Percentiles rank a stretch among this genome's conserved stretches.
These are phyloP conservation scores for Chaetomium fimeti DNA, from an alignment of 495 filamentous ascomycete genomes.

Conservation along the genomic window DNA sequence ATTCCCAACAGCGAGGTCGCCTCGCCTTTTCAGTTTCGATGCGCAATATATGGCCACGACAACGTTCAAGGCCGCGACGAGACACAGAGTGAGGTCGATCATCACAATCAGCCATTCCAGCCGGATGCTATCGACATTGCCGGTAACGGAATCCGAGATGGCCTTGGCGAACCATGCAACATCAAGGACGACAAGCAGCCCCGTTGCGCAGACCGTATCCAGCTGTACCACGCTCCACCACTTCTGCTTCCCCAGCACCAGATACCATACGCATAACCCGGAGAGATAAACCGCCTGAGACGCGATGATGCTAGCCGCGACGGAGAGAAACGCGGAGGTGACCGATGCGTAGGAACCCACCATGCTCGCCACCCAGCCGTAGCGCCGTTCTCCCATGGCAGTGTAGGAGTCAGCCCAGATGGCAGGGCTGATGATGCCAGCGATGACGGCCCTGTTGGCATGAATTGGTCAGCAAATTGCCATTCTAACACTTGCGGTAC, in stretches of 20 bases:
- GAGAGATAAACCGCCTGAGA: constrained; percentile 6
- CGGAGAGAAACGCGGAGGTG: not conserved
- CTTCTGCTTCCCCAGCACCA: constrained; percentile 4
- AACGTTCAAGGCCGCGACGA: constrained; percentile 8
- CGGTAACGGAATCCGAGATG: not conserved
- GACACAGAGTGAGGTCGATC: constrained; percentile 13
- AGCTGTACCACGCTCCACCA: constrained; percentile 14
- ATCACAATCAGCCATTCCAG: constrained; percentile 19
- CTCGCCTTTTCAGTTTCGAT: constrained; percentile 16
- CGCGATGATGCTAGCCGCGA: not conserved
- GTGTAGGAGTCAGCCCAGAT: not conserved
- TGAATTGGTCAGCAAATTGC: not conserved
- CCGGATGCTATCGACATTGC: not conserved
- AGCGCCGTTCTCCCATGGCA: not conserved
- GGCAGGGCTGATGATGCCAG: not conserved
- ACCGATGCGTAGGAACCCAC: not conserved
- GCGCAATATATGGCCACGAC: constrained; percentile 9
- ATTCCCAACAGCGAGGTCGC: constrained; percentile 7
- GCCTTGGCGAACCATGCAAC: constrained; percentile 6
- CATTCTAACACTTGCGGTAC: no score
- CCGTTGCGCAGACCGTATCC: constrained; percentile 3
- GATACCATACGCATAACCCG: not conserved
- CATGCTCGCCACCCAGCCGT: not conserved
- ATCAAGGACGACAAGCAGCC: constrained; percentile 4
- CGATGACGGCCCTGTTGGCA: not conserved